Evolutionary conservation across 2,329 filamentous ascomycete genomes (phyloP).

Genomic region (Grosmannia serpens): DNA sequence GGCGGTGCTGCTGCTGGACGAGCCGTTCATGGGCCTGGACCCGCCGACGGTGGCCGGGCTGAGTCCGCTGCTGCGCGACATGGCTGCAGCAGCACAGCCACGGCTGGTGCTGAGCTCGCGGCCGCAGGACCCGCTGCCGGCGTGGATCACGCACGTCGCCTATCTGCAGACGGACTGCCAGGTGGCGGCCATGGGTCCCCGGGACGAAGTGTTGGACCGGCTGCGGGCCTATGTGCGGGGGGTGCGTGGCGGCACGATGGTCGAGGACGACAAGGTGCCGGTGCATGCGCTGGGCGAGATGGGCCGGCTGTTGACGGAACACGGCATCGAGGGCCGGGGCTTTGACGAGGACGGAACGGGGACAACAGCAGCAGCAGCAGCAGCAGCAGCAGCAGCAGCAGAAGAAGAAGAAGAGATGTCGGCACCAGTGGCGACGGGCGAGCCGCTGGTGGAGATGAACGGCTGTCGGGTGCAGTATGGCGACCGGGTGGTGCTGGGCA

Average conservation of each 20-base stretch:
- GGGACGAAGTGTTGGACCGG: conserved; percentile 46
- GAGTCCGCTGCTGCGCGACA: conserved; percentile 54
- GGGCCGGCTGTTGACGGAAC: conserved; percentile 32
- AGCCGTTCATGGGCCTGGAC: conserved; percentile 93
- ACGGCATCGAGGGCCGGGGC: conserved; percentile 25
- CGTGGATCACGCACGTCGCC: conserved; percentile 81
- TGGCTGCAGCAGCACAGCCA: conserved; percentile 57
- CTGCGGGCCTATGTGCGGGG: conserved; percentile 36
- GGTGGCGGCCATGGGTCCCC: conserved; percentile 54
- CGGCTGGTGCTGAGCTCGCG: conserved; percentile 66
- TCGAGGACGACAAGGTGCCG: conserved; percentile 36
- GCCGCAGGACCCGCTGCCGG: conserved; percentile 76
- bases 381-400: conserved; percentile 4
- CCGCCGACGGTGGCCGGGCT: conserved; percentile 65
- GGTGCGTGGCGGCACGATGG: conserved; percentile 30
- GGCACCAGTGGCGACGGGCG: conserved; percentile 15
- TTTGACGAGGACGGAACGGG: conserved; percentile 19
- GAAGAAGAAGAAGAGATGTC: too few relatives aligned
- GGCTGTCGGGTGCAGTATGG: conserved; percentile 76
- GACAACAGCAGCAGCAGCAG: neutral
- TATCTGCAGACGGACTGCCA: conserved; percentile 58
- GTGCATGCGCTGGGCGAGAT: conserved; percentile 37
- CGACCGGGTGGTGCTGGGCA: conserved; percentile 64
- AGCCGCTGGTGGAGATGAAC: conserved; percentile 75
- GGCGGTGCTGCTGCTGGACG: conserved; percentile 76